A percentile compares a stretch with the other conserved stretches of the same genome.
These are phyloP conservation scores for Hypoxylon cercidicola DNA, from an alignment of 495 filamentous ascomycete species.

Conservation along the genomic window DNA sequence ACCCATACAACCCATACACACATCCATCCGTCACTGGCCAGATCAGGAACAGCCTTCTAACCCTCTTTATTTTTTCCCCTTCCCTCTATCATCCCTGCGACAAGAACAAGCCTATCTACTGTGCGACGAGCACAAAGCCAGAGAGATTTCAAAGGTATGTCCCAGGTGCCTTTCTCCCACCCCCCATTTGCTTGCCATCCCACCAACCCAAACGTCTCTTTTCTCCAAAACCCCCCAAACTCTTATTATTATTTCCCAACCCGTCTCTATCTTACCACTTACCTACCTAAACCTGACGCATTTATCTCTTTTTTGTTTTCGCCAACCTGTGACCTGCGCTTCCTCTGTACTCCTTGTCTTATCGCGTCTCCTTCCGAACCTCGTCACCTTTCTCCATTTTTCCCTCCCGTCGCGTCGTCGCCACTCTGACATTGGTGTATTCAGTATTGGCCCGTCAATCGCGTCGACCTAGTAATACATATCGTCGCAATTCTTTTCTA, in stretches of 20 bases:
- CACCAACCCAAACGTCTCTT: conserved; percentile 22
- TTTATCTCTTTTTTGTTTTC: conserved; percentile 31
- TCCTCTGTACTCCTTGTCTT: conserved; percentile 34
- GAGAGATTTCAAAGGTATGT: conserved; percentile 37
- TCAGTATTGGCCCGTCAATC: conserved; percentile 26
- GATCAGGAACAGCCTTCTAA: conserved; percentile 42
- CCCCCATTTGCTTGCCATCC: conserved; percentile 34
- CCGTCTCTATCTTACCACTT: conserved; percentile 41
- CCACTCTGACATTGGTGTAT: conserved; percentile 50
- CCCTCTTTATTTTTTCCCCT: conserved; percentile 18
- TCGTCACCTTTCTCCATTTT: conserved; percentile 49
- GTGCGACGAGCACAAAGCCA: conserved; percentile 33
- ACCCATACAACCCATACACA: conserved; percentile 4
- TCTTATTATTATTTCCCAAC: conserved; percentile 36
- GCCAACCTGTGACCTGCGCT: conserved; percentile 37
- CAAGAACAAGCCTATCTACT: conserved; percentile 22
- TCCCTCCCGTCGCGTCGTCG: conserved; percentile 55
- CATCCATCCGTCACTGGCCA: conserved; percentile 35
- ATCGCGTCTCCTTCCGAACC: conserved; percentile 39
- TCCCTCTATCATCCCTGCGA: conserved; percentile 18
- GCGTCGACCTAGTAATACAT: conserved; percentile 40
- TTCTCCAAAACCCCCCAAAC: conserved; percentile 37
- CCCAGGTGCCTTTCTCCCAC: conserved; percentile 36
- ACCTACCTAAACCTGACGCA: conserved; percentile 54
- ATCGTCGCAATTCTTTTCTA: conserved; percentile 26